A percentile compares a stretch with the other conserved stretches of the same genome.
phyloP scores from a whole-genome alignment of 2,329 filamentous ascomycete genomes.

The Xylaria sp. region DNA sequence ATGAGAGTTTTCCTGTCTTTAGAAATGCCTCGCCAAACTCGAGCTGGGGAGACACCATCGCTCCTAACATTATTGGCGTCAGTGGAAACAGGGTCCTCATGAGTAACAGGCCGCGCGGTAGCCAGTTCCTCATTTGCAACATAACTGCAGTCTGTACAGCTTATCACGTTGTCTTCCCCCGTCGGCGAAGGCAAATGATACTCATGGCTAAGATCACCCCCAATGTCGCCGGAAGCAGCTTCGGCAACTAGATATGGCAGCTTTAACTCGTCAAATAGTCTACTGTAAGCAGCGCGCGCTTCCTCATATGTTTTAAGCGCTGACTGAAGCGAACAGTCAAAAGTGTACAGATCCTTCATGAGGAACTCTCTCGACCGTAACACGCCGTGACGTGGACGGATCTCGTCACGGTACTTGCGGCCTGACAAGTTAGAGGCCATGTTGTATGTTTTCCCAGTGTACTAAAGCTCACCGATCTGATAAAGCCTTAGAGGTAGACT shows the following conservation, averaged over 20 bases:
- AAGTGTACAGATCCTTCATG: constrained; percentile 99
- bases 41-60: constrained; percentile 19
- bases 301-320: constrained; percentile 83
- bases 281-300: constrained; percentile 78
- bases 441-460: no score
- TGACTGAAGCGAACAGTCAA: constrained; percentile 75
- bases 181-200: constrained; percentile 84
- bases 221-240: constrained; percentile 96
- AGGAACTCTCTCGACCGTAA: constrained; percentile 89
- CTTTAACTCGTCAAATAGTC: constrained; percentile 83
- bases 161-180: constrained; percentile 87
- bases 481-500: constrained; percentile 88
- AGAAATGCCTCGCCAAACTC: constrained; percentile 72
- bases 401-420: constrained; percentile 94
- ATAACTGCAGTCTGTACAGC: constrained; percentile 78
- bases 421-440: constrained; percentile 59
- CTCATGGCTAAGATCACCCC: constrained; percentile 91
- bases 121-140: constrained; percentile 91
- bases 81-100: constrained; percentile 5
- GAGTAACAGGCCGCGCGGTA: constrained; percentile 44
- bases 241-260: constrained; percentile 86
- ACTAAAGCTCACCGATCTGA: constrained; percentile 76
- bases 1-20: constrained; percentile 75
- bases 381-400: constrained; percentile 86
- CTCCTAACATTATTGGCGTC: neutral